Conservation (phyloP, 371 early-diverging fungal genomes). For the Mucor lusitanicus region DNA sequence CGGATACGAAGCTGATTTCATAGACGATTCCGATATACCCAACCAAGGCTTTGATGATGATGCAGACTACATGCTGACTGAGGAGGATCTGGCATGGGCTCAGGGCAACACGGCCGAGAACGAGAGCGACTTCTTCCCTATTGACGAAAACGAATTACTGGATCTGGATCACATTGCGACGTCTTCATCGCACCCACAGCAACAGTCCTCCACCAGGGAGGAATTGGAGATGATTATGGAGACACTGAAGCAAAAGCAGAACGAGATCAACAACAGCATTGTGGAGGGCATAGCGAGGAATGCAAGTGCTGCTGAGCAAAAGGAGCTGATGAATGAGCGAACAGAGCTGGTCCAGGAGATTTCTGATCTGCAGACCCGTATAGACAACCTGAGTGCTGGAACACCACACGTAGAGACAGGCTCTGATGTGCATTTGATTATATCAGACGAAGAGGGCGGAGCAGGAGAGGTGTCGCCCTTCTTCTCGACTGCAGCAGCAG, state of each 20-base stretch:
- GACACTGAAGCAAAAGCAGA: not conserved
- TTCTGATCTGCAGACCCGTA: not conserved
- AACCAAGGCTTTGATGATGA: not conserved
- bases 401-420: not conserved
- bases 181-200: not conserved
- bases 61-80: not conserved
- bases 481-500: not conserved
- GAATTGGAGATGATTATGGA: not conserved
- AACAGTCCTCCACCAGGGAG: not conserved
- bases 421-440: not conserved
- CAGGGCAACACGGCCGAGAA: not conserved
- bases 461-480: slow-evolving; percentile 3
- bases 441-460: not conserved
- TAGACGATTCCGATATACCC: not conserved
- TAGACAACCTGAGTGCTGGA: not conserved
- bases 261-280: slow-evolving; percentile 4
- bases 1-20: not conserved
- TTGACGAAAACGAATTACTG: not conserved
- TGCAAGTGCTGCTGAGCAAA: not conserved
- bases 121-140: not conserved
- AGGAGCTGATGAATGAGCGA: not conserved
- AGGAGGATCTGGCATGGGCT: not conserved
- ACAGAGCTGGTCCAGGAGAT: not conserved
- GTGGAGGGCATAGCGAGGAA: not conserved
- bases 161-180: not conserved